phyloP scores from a whole-genome alignment of 2,329 filamentous ascomycete species.

The Fusarium bulbicola region DNA sequence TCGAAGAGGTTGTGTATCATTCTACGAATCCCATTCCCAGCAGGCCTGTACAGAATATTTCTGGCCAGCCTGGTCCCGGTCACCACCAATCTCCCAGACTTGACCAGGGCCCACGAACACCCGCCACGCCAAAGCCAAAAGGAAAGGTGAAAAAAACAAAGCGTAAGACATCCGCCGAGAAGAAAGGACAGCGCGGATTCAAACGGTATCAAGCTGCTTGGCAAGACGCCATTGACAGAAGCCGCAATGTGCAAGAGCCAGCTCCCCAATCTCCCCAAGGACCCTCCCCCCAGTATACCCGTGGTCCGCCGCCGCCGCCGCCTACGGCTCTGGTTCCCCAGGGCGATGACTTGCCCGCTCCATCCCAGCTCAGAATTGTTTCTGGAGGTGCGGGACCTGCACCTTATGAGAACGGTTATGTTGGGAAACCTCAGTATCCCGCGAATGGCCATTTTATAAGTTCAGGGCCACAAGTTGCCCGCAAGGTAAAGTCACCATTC shows the following conservation, averaged over 20 bases:
- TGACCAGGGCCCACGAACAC: constrained; percentile 12
- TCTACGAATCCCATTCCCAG: constrained; percentile 4
- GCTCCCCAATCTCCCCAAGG: constrained; percentile 23
- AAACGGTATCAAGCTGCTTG: constrained; percentile 58
- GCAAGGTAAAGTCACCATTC: constrained; percentile 43
- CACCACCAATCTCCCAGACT: constrained; percentile 32
- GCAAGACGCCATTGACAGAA: constrained; percentile 50
- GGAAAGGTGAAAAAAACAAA: constrained; percentile 43
- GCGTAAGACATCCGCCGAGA: constrained; percentile 40
- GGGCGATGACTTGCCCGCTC: constrained; percentile 26
- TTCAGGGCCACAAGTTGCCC: constrained; percentile 26
- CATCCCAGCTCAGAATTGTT: constrained; percentile 32
- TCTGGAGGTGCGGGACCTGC: constrained; percentile 32
- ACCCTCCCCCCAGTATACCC: constrained; percentile 12
- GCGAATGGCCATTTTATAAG: constrained; percentile 29
- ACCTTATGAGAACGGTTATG: constrained; percentile 43
- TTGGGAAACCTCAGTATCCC: constrained; percentile 35
- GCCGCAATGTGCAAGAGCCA: constrained; percentile 16
- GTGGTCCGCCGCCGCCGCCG: constrained; percentile 15
- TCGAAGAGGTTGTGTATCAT: constrained; percentile 36
- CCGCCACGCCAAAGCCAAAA: constrained; percentile 32
- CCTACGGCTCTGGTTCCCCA: constrained; percentile 9
- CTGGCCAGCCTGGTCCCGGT: constrained; percentile 22
- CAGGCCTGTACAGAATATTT: constrained; percentile 15
- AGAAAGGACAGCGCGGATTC: constrained; percentile 56